A percentile compares a stretch with the other conserved stretches of the same genome.
These are phyloP conservation scores for Trichophyton equinum DNA, from an alignment of 2,329 filamentous ascomycete genomes.

Conservation along the genomic window DNA sequence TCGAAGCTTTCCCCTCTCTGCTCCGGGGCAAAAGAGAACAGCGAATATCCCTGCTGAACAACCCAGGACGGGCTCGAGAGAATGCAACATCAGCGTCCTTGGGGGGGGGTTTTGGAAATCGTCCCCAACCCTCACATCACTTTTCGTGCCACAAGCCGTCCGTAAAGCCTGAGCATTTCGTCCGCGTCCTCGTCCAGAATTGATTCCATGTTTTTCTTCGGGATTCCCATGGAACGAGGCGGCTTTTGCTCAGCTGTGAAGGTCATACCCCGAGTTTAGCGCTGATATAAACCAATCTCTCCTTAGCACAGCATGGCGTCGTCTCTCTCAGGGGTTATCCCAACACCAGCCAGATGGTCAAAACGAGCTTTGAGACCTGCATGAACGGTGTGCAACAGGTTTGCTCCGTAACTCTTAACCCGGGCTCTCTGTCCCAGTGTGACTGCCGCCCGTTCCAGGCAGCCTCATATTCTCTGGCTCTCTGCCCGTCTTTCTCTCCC, in stretches of 20 bases:
- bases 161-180: neutral
- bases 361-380: constrained; percentile 3
- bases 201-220: neutral
- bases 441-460: neutral
- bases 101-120: neutral
- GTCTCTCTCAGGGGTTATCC: neutral
- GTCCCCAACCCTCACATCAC: neutral
- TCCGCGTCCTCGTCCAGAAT: neutral
- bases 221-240: neutral
- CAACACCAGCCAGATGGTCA: neutral
- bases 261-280: neutral
- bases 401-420: neutral
- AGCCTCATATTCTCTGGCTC: neutral
- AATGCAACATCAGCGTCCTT: neutral
- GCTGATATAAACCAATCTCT: neutral
- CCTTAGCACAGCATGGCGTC: neutral
- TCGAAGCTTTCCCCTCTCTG: neutral
- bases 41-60: neutral
- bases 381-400: constrained; percentile 2
- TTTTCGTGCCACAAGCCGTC: neutral
- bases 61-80: neutral
- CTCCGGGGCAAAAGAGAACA: neutral
- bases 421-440: neutral
- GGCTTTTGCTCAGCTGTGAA: neutral
- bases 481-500: neutral